phyloP scores from a whole-genome alignment of 2,329 filamentous ascomycete genomes.

The Colletotrichum acutatum region DNA sequence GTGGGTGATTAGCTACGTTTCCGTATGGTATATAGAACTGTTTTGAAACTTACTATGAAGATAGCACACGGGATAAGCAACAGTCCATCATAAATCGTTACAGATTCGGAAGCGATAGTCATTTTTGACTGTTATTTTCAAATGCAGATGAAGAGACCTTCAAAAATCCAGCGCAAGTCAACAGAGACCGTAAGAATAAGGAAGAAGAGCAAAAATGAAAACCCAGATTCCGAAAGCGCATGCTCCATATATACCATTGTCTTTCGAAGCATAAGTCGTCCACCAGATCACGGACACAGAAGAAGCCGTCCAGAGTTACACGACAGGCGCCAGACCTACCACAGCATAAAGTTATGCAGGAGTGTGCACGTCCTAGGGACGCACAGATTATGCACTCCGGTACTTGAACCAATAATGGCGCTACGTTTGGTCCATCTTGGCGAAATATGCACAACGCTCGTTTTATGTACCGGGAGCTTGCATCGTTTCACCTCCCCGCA shows the following conservation, averaged over 20 bases:
- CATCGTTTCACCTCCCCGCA: background rate
- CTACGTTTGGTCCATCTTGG: background rate
- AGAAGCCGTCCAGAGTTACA: background rate
- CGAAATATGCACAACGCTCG: background rate
- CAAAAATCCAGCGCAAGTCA: background rate
- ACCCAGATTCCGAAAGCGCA: background rate
- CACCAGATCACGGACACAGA: background rate
- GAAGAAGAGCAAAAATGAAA: background rate
- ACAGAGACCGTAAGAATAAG: background rate
- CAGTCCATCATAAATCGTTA: background rate
- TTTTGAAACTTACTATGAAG: background rate
- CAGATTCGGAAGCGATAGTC: background rate
- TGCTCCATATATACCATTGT: background rate
- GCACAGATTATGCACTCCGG: background rate
- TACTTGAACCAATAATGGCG: background rate
- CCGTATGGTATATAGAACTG: accelerated
- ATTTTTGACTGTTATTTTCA: background rate
- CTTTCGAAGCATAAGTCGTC: background rate
- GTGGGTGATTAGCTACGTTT: background rate
- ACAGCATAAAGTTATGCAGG: background rate
- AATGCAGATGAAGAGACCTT: background rate
- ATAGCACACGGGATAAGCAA: background rate
- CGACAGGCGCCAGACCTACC: background rate
- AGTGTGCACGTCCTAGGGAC: accelerated
- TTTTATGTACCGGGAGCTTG: background rate